These are phyloP conservation scores for Emergomyces orientalis DNA, from an alignment of 2,329 filamentous ascomycete genomes.

Conservation along the genomic window DNA sequence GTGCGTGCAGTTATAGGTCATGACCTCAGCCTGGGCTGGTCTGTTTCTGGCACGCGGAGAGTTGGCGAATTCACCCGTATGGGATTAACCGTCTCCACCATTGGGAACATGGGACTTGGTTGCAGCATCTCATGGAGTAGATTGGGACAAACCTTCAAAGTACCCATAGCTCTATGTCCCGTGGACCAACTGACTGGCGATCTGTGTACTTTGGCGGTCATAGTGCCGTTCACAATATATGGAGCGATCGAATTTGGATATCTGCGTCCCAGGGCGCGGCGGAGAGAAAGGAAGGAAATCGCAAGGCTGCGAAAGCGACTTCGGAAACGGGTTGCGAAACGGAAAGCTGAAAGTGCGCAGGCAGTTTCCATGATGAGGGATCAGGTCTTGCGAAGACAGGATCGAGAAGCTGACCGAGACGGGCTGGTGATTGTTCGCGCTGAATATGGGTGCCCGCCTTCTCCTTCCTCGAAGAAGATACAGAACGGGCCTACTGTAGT, in stretches of 20 bases:
- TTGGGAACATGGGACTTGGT: conserved; percentile 25
- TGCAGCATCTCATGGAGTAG: conserved; percentile 34
- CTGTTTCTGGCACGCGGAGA: conserved; percentile 28
- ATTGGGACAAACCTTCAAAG: conserved; percentile 32
- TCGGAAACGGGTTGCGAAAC: conserved; percentile 28
- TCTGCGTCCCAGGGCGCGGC: conserved; percentile 31
- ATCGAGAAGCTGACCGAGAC: conserved; percentile 25
- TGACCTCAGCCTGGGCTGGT: conserved; percentile 27
- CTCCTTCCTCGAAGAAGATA: conserved; percentile 16
- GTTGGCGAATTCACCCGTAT: conserved; percentile 32
- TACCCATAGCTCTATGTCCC: conserved; percentile 33
- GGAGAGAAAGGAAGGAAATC: conserved; percentile 27
- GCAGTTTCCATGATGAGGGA: conserved; percentile 35
- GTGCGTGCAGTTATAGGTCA: conserved; percentile 22
- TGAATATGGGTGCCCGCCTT: conserved; percentile 32
- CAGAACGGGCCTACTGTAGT: conserved; percentile 19
- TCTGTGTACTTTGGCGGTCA: conserved; percentile 27
- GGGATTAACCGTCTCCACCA: conserved; percentile 31
- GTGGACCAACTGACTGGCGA: conserved; percentile 27
- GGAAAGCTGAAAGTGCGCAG: conserved; percentile 30
- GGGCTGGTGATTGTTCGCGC: conserved; percentile 35
- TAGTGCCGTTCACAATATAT: conserved; percentile 34
- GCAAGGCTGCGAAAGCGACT: conserved; percentile 31
- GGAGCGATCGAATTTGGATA: conserved; percentile 35
- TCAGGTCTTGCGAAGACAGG: conserved; percentile 32